These are phyloP conservation scores for Stachybotrys chlorohalonatus DNA, from an alignment of 2,329 filamentous ascomycete species.

Conservation along the genomic window DNA sequence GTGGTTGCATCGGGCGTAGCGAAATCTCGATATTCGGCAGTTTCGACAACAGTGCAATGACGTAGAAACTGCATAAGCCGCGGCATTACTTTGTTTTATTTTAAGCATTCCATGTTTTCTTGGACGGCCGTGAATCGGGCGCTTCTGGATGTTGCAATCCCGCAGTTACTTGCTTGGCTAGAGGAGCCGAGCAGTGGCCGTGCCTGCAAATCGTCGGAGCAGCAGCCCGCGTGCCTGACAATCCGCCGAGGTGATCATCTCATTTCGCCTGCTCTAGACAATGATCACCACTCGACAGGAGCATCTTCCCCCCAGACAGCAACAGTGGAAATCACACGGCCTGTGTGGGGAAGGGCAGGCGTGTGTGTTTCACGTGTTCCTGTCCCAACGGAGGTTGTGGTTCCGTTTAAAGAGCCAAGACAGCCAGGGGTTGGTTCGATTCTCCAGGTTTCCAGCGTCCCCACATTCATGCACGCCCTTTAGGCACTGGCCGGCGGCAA, in stretches of 20 bases:
- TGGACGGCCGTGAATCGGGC: neutral
- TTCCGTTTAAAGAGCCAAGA: neutral
- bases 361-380: neutral
- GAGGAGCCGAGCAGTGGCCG: too few relatives aligned
- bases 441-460: neutral
- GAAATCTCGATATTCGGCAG: neutral
- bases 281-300: neutral
- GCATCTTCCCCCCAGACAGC: neutral
- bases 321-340: neutral
- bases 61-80: neutral
- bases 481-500: neutral
- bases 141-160: neutral
- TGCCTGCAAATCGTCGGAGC: too few relatives aligned
- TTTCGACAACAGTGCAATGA: neutral
- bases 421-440: neutral
- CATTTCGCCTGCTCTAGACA: too few relatives aligned
- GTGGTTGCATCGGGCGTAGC: neutral
- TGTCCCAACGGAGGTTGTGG: neutral
- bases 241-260: neutral
- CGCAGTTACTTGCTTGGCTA: neutral
- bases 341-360: too few relatives aligned
- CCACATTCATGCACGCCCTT: neutral
- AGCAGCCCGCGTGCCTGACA: neutral
- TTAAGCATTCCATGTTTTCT: neutral
- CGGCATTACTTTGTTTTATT: neutral